Evolutionary conservation across 2,329 filamentous ascomycete species (phyloP).

Genomic region (Neonectria magnoliae): DNA sequence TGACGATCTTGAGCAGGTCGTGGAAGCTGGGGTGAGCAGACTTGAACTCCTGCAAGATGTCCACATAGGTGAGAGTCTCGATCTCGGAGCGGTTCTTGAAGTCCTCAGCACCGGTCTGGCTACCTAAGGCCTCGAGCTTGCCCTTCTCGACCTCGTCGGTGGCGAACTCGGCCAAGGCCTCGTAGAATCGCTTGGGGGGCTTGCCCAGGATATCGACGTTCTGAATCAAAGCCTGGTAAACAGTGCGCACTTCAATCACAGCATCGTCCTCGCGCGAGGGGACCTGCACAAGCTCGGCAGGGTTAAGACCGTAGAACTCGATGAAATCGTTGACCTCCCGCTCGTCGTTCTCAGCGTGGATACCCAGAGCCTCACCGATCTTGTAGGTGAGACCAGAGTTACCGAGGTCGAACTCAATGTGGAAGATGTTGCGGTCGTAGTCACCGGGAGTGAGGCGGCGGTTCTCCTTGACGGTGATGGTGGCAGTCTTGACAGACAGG

Average conservation of each 20-base stretch:
- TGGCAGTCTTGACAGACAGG: conserved; percentile 83
- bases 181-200: conserved; percentile 98
- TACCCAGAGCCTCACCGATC: conserved; percentile 95
- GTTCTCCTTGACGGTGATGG: conserved; percentile 94
- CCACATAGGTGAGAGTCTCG: conserved; percentile 90
- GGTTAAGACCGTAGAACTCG: conserved; percentile 84
- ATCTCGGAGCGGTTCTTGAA: conserved; percentile 94
- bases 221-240: conserved; percentile 90
- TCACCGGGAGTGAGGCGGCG: conserved; percentile 86
- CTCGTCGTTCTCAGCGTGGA: conserved; percentile 93
- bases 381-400: conserved; percentile 92
- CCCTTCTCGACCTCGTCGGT: conserved; percentile 84
- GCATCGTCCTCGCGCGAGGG: conserved; percentile 81
- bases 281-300: conserved; percentile 88
- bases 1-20: conserved; percentile 87
- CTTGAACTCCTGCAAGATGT: conserved; percentile 87
- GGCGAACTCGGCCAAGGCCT: conserved; percentile 87
- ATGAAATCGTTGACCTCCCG: conserved; percentile 86
- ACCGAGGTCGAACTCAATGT: conserved; percentile 98
- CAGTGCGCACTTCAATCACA: conserved; percentile 85
- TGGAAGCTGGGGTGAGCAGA: conserved; percentile 90
- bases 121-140: conserved; percentile 79
- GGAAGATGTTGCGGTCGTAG: conserved; percentile 99
- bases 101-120: conserved; percentile 82
- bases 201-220: conserved; percentile 97